A percentile compares a stretch with the other conserved stretches of the same genome.
phyloP scores from a whole-genome alignment of 371 early-diverging fungal species.

The Capillidium heterosporum region DNA sequence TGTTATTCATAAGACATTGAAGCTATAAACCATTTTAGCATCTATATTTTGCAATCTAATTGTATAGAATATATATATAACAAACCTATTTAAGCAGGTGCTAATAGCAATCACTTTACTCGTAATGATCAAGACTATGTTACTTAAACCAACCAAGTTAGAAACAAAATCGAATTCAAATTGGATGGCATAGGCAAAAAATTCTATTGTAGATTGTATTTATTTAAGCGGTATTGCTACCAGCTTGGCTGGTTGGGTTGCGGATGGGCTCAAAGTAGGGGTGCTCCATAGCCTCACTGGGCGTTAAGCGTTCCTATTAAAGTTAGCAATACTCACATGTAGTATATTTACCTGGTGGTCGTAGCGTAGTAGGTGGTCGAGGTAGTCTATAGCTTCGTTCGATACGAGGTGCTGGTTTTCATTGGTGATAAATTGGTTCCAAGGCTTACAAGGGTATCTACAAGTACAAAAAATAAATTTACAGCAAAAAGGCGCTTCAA shows the following conservation, averaged over 20 bases:
- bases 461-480: neutral
- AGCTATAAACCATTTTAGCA: too few relatives aligned
- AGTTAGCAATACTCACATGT: neutral
- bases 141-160: neutral
- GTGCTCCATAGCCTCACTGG: slow-evolving; percentile 90
- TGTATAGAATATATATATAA: neutral
- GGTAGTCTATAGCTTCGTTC: slow-evolving; percentile 81
- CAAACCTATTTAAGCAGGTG: neutral
- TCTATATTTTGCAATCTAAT: too few relatives aligned
- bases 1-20: too few relatives aligned
- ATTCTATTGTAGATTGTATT: neutral
- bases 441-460: slow-evolving; percentile 84
- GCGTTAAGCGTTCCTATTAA: slow-evolving; percentile 71
- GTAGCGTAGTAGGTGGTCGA: slow-evolving; percentile 86
- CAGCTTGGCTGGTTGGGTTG: neutral
- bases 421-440: slow-evolving; percentile 76
- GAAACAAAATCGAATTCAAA: neutral
- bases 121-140: neutral
- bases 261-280: slow-evolving; percentile 58
- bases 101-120: neutral
- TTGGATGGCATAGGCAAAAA: neutral
- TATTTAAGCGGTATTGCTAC: neutral
- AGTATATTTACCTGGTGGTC: slow-evolving; percentile 67
- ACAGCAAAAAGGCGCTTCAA: neutral
- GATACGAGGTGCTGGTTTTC: slow-evolving; percentile 82